Conservation (phyloP, 768 basidiomycete genomes). For the Podaxis carcinomalis region DNA sequence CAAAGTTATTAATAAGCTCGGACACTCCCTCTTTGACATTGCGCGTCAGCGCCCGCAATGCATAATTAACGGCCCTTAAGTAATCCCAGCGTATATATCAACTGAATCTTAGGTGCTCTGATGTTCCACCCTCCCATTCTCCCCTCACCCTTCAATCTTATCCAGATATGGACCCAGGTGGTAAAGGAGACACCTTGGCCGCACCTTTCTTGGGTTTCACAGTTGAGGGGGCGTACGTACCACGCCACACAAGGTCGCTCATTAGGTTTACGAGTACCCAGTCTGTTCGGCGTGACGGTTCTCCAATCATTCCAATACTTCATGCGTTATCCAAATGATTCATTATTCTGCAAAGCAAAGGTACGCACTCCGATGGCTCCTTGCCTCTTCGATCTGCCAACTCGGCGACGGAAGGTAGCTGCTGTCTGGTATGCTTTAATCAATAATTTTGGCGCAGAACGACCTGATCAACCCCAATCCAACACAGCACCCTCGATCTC, state of each 20-base stretch:
- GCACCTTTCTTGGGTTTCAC: background rate
- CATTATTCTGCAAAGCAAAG: background rate
- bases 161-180: background rate
- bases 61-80: too few relatives aligned
- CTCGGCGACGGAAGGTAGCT: background rate
- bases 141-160: background rate
- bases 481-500: background rate
- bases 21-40: too few relatives aligned
- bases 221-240: background rate
- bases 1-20: too few relatives aligned
- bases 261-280: background rate
- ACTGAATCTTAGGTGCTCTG: too few relatives aligned
- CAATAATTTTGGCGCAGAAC: background rate
- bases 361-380: background rate
- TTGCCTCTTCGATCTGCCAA: background rate
- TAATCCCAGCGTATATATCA: too few relatives aligned
- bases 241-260: background rate
- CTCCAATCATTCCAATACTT: slow-evolving; percentile 2
- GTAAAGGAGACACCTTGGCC: background rate
- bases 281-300: background rate
- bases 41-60: too few relatives aligned
- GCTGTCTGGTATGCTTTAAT: background rate
- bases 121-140: too few relatives aligned
- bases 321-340: background rate
- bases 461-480: background rate